Conservation (phyloP, 1,139 yeast species). For the Eremothecium sinecaudum region DNA sequence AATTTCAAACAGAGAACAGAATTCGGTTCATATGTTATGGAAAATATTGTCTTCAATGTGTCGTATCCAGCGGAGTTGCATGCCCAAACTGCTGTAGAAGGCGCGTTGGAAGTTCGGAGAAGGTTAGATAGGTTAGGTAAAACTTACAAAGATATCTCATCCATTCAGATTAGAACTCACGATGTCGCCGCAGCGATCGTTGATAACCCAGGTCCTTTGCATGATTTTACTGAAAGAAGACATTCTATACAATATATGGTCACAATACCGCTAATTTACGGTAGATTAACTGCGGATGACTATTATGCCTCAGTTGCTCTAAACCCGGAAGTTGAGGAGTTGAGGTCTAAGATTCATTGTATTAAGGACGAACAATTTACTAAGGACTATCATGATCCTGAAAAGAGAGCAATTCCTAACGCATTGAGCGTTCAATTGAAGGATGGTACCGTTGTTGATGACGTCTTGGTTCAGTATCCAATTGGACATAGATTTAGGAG, state of each 20-base stretch:
- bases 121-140: slow-evolving; percentile 35
- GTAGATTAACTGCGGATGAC: slow-evolving; percentile 48
- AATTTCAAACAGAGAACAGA: slow-evolving; percentile 39
- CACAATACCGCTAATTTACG: slow-evolving; percentile 46
- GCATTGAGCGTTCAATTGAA: slow-evolving; percentile 42
- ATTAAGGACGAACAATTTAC: slow-evolving; percentile 42
- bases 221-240: slow-evolving; percentile 55
- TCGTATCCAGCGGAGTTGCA: slow-evolving; percentile 61
- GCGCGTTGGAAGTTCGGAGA: slow-evolving; percentile 39
- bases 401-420: slow-evolving; percentile 48
- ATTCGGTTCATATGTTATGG: slow-evolving; percentile 54
- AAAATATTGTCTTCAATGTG: slow-evolving; percentile 49
- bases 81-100: slow-evolving; percentile 58
- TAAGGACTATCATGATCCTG: slow-evolving; percentile 46
- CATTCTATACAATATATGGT: slow-evolving; percentile 57
- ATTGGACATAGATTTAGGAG: slow-evolving; percentile 50
- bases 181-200: slow-evolving; percentile 52
- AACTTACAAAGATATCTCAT: slow-evolving; percentile 40
- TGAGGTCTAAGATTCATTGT: slow-evolving; percentile 47
- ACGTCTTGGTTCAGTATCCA: slow-evolving; percentile 47
- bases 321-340: slow-evolving; percentile 43
- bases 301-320: slow-evolving; percentile 43
- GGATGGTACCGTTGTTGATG: slow-evolving; percentile 46
- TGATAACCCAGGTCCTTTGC: slow-evolving; percentile 48
- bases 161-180: slow-evolving; percentile 45